Evolutionary conservation across 768 basidiomycete genomes (phyloP), one percentile per base, ranked within the genome.

Genomic region (Termitomyces sp.): DNA sequence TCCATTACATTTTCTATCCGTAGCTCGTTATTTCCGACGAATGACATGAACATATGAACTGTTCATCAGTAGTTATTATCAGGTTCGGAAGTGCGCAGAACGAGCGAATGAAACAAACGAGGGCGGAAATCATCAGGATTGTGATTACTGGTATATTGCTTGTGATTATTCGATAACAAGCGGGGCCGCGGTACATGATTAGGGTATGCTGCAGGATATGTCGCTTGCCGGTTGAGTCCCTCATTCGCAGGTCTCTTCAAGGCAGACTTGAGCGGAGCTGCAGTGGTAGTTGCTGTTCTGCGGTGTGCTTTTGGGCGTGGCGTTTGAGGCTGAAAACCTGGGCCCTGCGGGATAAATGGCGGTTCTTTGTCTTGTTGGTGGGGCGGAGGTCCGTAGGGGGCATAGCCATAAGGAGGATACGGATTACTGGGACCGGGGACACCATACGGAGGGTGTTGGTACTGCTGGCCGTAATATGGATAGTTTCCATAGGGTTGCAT

Each of bases 11-110:
- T 79, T 63, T 87, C 85, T 52, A 86, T 75, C 52, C 80, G 80
- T 48, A 92, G 72, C 72, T 90, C 86, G 66, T 84, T 87, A 60
- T 83, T 81, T 47, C 84, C 82, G 61, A 81, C 80, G 66, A 92
- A 85, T 29, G 87, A 83, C 52, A 92, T 75, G 68, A 91, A 87
- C 76, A 91, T 78, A 68, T 92, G 89, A 64, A 85, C 90, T 92
- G 53, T 42, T 65, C 53, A 61, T 54, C 53, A 15, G 56, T 65
- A 42, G 42, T 57, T 32, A 57, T 57, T 32, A 38, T 49, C 56
- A 60, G 46, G 57, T 56, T 55, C 29, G 7, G 37, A 52, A 48
- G 14, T 50, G 32, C 10, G 63, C n/a, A 53, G 38, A 43, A 38
- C 38, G 54, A 61, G 65, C 17, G 63, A 67, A 65, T 56, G 69